These are phyloP conservation scores for Juglanconis sp. DNA, from an alignment of 2,329 filamentous ascomycete species.

Conservation along the genomic window DNA sequence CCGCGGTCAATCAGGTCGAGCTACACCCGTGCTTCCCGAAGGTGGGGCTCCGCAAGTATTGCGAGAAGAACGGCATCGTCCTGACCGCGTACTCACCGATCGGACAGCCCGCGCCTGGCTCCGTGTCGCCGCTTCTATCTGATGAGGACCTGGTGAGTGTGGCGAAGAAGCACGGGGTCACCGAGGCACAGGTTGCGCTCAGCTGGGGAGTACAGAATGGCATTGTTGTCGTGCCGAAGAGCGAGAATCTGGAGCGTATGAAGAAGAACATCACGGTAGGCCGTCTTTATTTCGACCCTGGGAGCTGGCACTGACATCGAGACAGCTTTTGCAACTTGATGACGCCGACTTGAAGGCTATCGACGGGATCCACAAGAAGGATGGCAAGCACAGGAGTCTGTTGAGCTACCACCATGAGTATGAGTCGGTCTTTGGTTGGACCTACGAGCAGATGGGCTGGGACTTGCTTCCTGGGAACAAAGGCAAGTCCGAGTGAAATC, in stretches of 20 bases:
- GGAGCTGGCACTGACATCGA: neutral
- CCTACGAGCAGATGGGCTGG: slow-evolving; percentile 17
- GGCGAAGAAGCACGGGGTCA: slow-evolving; percentile 22
- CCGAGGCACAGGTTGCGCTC: slow-evolving; percentile 10
- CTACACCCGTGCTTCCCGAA: slow-evolving; percentile 47
- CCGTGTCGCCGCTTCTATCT: slow-evolving; percentile 10
- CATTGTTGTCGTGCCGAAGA: slow-evolving; percentile 16
- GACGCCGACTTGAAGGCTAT: slow-evolving; percentile 11
- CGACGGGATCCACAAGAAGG: slow-evolving; percentile 9
- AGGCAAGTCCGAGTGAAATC: neutral
- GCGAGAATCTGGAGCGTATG: slow-evolving; percentile 15
- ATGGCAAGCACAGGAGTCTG: slow-evolving; percentile 14
- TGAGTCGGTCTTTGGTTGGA: slow-evolving; percentile 11
- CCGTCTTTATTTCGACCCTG: neutral
- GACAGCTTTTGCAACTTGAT: slow-evolving; percentile 9
- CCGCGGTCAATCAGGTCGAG: slow-evolving; percentile 62
- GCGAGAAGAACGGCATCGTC: slow-evolving; percentile 60
- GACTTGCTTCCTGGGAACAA: neutral
- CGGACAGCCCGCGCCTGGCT: slow-evolving; percentile 24
- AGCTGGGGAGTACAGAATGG: slow-evolving; percentile 14
- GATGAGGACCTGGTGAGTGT: slow-evolving; percentile 23
- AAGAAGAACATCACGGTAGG: slow-evolving; percentile 15
- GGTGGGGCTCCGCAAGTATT: slow-evolving; percentile 57
- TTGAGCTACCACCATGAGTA: slow-evolving; percentile 5
- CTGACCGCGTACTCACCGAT: slow-evolving; percentile 61